Evolutionary conservation across 305 asterid genomes (phyloP).

Genomic region (Solanum hybrid): DNA sequence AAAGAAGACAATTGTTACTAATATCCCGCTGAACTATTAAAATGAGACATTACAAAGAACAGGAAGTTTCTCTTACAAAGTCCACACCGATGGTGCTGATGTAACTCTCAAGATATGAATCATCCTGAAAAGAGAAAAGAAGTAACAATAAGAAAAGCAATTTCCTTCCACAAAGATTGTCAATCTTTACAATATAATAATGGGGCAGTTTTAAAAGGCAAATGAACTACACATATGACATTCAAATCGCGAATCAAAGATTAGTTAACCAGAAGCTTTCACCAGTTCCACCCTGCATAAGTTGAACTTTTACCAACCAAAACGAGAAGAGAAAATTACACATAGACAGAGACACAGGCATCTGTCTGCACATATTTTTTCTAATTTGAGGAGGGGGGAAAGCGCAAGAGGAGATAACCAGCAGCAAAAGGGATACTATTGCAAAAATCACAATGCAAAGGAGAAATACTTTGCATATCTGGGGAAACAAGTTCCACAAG

Average conservation of each 20-base stretch:
- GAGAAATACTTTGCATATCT: not conserved
- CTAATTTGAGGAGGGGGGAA: not conserved
- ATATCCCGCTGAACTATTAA: not conserved
- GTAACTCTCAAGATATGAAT: slow-evolving; percentile 83
- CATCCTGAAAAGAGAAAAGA: slow-evolving; percentile 45
- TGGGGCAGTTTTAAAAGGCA: not conserved
- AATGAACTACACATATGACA: not conserved
- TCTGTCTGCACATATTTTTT: not conserved
- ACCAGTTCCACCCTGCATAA: not conserved
- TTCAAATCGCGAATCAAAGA: not conserved
- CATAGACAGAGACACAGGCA: not conserved
- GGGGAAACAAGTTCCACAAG: not conserved
- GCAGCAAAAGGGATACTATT: not conserved
- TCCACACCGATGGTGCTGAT: slow-evolving; percentile 89
- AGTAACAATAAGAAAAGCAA: slow-evolving; percentile 8
- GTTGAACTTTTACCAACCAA: not conserved
- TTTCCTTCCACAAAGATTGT: slow-evolving; percentile 1
- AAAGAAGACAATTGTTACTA: slow-evolving; percentile 1
- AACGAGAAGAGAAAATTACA: not conserved
- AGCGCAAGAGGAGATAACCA: not conserved
- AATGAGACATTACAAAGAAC: not conserved
- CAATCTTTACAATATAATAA: not conserved
- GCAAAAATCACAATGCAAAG: not conserved
- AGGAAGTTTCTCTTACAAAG: slow-evolving; percentile 48
- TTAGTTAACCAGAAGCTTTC: not conserved